Percentiles rank a stretch among this genome's conserved stretches.
Conservation (phyloP, 139 green algal genomes). For the Nannochloris sp. region DNA sequence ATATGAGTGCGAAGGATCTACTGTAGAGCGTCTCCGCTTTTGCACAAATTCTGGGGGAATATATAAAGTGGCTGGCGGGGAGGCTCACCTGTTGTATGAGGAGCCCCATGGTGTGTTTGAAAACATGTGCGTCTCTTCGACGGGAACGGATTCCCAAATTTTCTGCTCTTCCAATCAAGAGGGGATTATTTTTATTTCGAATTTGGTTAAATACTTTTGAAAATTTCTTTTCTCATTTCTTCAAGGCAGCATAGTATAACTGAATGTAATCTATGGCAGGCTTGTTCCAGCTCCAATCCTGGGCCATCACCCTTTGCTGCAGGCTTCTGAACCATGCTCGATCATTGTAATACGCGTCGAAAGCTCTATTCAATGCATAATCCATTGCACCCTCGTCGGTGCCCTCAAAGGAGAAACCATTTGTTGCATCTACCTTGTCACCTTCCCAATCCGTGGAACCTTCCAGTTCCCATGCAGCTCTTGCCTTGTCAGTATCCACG, state of each 20-base stretch:
- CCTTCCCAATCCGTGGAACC: slow-evolving; percentile 51
- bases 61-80: neutral
- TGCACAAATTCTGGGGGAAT: neutral
- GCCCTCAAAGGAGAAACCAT: slow-evolving; percentile 77
- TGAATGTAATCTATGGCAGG: slow-evolving; percentile 92
- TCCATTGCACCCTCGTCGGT: slow-evolving; percentile 78
- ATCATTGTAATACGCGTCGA: slow-evolving; percentile 27
- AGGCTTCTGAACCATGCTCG: slow-evolving; percentile 41
- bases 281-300: slow-evolving; percentile 93
- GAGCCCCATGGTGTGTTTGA: neutral
- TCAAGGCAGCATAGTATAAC: slow-evolving; percentile 81
- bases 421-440: slow-evolving; percentile 60
- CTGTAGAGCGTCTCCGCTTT: neutral
- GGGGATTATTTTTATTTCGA: slow-evolving; percentile 10
- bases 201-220: slow-evolving; percentile 7
- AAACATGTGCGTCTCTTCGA: neutral
- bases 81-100: neutral
- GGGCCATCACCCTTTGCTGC: slow-evolving; percentile 43
- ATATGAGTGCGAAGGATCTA: neutral
- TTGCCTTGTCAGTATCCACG: slow-evolving; percentile 44
- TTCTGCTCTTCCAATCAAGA: slow-evolving; percentile 9
- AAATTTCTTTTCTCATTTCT: slow-evolving; percentile 5
- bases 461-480: slow-evolving; percentile 76
- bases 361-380: slow-evolving; percentile 74
- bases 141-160: slow-evolving; percentile 1